Percentiles rank a stretch among this genome's conserved stretches.
phyloP scores from a whole-genome alignment of 2,329 filamentous ascomycete genomes.

The Graphiopsis chlorocephala region DNA sequence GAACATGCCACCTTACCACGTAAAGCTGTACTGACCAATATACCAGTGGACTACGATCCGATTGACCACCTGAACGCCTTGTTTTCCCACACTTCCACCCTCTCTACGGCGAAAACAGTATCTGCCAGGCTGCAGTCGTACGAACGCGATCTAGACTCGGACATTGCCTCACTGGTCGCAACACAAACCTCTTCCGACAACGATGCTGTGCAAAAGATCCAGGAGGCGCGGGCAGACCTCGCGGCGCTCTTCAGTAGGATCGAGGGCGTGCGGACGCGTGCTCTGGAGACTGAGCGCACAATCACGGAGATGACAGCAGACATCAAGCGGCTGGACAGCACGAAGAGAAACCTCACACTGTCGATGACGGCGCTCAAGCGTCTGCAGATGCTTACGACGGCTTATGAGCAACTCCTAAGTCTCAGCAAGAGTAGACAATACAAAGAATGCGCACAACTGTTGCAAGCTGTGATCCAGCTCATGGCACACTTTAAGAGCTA shows the following conservation, averaged over 20 bases:
- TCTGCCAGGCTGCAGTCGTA: constrained; percentile 70
- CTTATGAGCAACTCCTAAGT: constrained; percentile 91
- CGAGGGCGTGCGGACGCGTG: constrained; percentile 83
- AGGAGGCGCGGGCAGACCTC: constrained; percentile 84
- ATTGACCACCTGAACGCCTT: constrained; percentile 90
- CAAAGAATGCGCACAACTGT: constrained; percentile 85
- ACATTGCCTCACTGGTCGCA: constrained; percentile 70
- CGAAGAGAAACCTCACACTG: constrained; percentile 91
- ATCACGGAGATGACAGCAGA: constrained; percentile 99
- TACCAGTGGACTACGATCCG: constrained; percentile 78
- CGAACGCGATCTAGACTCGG: constrained; percentile 76
- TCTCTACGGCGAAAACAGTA: constrained; percentile 72
- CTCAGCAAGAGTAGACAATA: constrained; percentile 86
- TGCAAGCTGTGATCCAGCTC: constrained; percentile 93
- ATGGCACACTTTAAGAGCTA: constrained; percentile 99
- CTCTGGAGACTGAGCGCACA: constrained; percentile 86
- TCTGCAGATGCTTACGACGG: constrained; percentile 96
- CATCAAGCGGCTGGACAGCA: constrained; percentile 94
- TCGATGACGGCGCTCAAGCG: constrained; percentile 98
- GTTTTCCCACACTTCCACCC: constrained; percentile 83
- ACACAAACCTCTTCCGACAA: constrained; percentile 80
- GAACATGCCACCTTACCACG: neutral
- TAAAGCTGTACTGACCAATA: neutral
- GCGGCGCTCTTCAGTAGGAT: constrained; percentile 90
- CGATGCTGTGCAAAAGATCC: constrained; percentile 86